Evolutionary conservation across 2,329 filamentous ascomycete genomes (phyloP).

Genomic region (Colletotrichum musae): DNA sequence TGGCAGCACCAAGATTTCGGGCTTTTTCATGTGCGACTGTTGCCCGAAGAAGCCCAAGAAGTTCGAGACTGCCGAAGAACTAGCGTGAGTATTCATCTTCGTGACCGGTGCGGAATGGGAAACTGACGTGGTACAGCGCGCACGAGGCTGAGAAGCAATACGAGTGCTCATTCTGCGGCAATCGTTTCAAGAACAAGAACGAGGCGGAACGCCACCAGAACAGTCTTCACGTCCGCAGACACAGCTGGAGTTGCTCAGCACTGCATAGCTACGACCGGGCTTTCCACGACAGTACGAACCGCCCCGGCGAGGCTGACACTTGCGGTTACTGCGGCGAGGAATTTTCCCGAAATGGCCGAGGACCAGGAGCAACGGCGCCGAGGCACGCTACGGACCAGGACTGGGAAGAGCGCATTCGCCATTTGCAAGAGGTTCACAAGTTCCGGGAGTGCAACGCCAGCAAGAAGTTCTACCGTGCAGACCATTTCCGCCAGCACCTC

Average conservation of each 20-base stretch:
- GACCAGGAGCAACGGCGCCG: conserved; percentile 54
- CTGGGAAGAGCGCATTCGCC: conserved; percentile 88
- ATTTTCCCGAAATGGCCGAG: conserved; percentile 72
- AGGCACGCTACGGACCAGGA: conserved; percentile 80
- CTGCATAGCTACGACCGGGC: conserved; percentile 83
- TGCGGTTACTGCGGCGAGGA: conserved; percentile 98
- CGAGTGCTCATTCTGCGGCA: conserved; percentile 91
- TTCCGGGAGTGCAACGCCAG: conserved; percentile 98
- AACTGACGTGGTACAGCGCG: conserved; percentile 66
- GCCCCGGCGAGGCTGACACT: conserved; percentile 79
- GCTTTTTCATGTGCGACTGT: conserved; percentile 84
- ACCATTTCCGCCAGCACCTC: conserved; percentile 97
- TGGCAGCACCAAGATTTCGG: conserved; percentile 64
- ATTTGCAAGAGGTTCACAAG: conserved; percentile 93
- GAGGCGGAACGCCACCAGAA: conserved; percentile 97
- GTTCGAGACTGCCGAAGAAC: conserved; percentile 86
- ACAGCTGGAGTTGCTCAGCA: conserved; percentile 97
- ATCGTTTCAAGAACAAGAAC: conserved; percentile 99
- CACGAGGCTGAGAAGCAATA: conserved; percentile 98
- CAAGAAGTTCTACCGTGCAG: conserved; percentile 98
- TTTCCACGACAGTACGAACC: conserved; percentile 84
- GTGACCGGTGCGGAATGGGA: not conserved
- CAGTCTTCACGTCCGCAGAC: conserved; percentile 89
- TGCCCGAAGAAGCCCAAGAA: conserved; percentile 98
- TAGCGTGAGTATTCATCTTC: conserved; percentile 74